Conservation (phyloP, 2,329 filamentous ascomycete genomes). For the Talaromyces sp. region DNA sequence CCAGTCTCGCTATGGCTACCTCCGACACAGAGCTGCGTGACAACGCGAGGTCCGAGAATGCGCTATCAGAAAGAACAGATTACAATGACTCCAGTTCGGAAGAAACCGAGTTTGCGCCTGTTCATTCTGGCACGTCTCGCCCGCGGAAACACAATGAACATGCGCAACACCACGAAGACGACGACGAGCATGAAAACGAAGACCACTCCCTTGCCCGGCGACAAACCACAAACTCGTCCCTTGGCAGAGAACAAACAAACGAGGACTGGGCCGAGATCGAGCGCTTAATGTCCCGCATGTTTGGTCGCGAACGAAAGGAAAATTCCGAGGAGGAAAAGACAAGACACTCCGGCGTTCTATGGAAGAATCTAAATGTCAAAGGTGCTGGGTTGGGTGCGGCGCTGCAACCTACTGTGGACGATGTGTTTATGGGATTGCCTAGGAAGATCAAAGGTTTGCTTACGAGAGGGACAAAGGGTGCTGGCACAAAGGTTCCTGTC, state of each 20-base stretch:
- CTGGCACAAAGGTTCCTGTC: slow-evolving; percentile 47
- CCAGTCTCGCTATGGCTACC: neutral
- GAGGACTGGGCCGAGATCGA: slow-evolving; percentile 34
- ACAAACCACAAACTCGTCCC: slow-evolving; percentile 7
- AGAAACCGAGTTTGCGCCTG: neutral
- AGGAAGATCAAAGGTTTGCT: slow-evolving; percentile 48
- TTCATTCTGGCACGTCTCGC: neutral
- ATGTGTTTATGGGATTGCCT: slow-evolving; percentile 52
- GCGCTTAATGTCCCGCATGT: slow-evolving; percentile 66
- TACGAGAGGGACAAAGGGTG: slow-evolving; percentile 29
- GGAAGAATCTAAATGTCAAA: slow-evolving; percentile 67
- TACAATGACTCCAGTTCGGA: neutral
- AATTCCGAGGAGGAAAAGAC: slow-evolving; percentile 69
- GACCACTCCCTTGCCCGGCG: neutral
- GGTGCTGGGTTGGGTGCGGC: slow-evolving; percentile 66
- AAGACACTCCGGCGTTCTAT: slow-evolving; percentile 66
- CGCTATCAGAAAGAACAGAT: neutral
- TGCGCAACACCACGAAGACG: neutral
- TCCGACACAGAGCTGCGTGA: neutral
- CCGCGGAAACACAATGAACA: neutral
- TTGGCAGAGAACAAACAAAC: neutral
- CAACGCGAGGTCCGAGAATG: neutral
- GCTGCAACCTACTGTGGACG: slow-evolving; percentile 55
- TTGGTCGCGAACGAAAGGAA: slow-evolving; percentile 61
- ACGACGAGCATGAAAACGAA: neutral